Base-by-base conservation (phyloP, 352 stramenopile genomes). In the Globisporangium parvum region DNA sequence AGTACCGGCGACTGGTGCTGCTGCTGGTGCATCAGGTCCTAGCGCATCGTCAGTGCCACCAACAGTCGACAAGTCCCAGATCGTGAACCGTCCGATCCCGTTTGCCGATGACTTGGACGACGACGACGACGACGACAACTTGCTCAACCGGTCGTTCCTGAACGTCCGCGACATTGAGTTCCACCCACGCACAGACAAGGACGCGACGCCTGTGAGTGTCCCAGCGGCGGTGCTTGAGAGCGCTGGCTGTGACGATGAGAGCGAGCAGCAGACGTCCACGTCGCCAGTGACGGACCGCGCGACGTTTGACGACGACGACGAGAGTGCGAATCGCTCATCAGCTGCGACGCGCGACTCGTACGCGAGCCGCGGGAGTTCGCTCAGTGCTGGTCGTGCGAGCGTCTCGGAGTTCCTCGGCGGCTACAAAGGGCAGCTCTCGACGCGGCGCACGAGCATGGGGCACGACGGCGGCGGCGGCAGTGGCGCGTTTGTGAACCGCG, bases 321-420 rank as follows among this genome's bases (percentile, higher is more conserved):
- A 49, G 4, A 20, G 15, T 24, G 41, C n/a, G 6, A 51, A 46
- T 44, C 24, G 44, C 6, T 12, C 21, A 20, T 23, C 44, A 12
- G 47, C 17, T 4, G 53, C 39, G 26, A 46, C 47, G 5, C 6
- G 21, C n/a, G 40, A 31, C 10, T 11, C 35, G 6, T 51, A 40
- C 15, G 28, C n/a, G 3, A 20, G 10, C 31, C 39, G 40, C 12
- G 39, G 55, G 12, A 37, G 23, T 15, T 61, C 55, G 39, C 47
- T 61, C 39, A 35, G 60, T 46, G 42, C 57, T 12, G 52, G 58
- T 0, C 69, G 14, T 62, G 62, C 62, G 20, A 88, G 67, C 49
- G 72, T 88, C 31, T 69, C 72, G 28, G 76, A 81, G n/a, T 88
- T 88, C 55, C 66, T 88, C 18, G 78, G 78, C 24, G 77, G 77